Conservation (phyloP, 768 basidiomycete genomes). For the Pleurotus citrinopileatus region DNA sequence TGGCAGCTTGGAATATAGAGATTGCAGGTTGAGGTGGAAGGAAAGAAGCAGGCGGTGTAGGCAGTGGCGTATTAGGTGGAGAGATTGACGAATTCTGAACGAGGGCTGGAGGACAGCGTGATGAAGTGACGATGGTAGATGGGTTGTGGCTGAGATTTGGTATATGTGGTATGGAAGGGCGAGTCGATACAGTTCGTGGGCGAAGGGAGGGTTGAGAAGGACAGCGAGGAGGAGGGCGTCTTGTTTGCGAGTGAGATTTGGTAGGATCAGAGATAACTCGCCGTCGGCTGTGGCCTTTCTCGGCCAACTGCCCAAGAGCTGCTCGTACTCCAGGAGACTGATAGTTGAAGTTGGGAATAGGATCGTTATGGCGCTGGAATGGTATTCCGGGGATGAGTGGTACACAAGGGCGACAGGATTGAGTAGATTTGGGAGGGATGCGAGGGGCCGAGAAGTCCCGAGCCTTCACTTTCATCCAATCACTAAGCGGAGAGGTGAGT, state of each 20-base stretch:
- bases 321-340: not conserved
- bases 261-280: not conserved
- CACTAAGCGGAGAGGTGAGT: conserved; percentile 13
- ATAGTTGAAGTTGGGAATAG: not conserved
- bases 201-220: not conserved
- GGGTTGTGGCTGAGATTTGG: too few relatives aligned
- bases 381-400: not conserved
- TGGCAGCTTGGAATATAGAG: not conserved
- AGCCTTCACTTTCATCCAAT: conserved; percentile 24
- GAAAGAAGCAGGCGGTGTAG: not conserved
- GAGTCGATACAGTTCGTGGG: not conserved
- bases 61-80: not conserved
- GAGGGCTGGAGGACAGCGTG: too few relatives aligned
- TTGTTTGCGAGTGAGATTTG: not conserved
- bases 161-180: not conserved
- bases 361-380: not conserved
- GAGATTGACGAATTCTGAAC: not conserved
- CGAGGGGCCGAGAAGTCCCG: conserved; percentile 22
- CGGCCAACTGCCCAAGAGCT: not conserved
- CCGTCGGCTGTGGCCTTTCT: not conserved
- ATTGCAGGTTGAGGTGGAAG: not conserved
- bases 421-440: conserved; percentile 14
- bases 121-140: not conserved
- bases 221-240: not conserved
- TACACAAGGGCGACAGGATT: not conserved